Evolutionary conservation across 75 land plant species (phyloP).

Genomic region (Selaginella moellendorffii): DNA sequence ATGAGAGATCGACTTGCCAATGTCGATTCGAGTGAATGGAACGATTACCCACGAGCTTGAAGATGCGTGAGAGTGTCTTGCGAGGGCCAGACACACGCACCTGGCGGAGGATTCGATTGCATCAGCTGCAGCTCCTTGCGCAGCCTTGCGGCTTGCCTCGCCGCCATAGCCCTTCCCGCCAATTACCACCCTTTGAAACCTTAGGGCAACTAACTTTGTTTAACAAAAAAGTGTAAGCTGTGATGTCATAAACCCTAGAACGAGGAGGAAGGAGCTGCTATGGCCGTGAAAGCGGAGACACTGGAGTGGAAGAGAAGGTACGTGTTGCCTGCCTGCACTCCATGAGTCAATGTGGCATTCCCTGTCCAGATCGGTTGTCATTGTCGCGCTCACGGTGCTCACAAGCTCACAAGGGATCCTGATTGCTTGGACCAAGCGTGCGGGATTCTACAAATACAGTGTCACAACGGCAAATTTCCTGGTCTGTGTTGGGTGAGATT

Average conservation of each 20-base stretch:
- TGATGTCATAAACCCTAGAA: no score
- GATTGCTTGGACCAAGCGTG: constrained; percentile 80
- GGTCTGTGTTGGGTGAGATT: constrained; percentile 23
- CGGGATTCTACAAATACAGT: constrained; percentile 75
- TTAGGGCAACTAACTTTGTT: no score
- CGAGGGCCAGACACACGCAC: constrained; percentile 49
- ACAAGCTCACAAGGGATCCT: constrained; percentile 84
- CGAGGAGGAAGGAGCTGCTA: no score
- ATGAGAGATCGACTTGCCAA: no score
- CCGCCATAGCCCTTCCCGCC: no score
- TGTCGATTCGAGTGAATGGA: no score
- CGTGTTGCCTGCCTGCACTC: no score
- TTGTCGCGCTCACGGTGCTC: constrained; percentile 59
- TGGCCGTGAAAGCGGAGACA: no score
- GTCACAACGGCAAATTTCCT: constrained; percentile 75
- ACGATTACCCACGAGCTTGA: constrained; percentile 73
- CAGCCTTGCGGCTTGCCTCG: constrained; percentile 52
- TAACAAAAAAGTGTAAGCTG: no score
- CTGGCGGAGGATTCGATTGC: constrained; percentile 66
- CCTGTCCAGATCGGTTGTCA: constrained; percentile 56
- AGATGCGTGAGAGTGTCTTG: constrained; percentile 32
- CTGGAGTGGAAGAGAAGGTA: no score
- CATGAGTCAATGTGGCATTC: no score
- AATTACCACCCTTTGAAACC: no score
- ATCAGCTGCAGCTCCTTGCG: constrained; percentile 73